These are phyloP conservation scores for Hondaea fermentalgiana DNA, from an alignment of 108 stramenopile genomes.

Conservation along the genomic window DNA sequence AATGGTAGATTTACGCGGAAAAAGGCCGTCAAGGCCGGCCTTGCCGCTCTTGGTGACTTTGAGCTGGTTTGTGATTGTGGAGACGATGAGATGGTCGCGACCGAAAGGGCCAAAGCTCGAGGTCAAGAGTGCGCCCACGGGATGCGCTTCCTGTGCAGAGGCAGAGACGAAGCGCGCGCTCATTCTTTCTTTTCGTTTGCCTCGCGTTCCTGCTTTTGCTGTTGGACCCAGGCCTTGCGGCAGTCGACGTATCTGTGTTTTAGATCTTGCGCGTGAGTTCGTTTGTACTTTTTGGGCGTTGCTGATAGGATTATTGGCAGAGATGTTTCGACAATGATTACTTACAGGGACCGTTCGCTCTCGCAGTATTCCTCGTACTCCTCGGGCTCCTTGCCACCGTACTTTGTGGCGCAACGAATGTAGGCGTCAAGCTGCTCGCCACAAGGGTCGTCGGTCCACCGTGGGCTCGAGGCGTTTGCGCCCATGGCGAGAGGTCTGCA, in stretches of 20 bases:
- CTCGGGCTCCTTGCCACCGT: neutral
- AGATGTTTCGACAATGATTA: too few species aligned
- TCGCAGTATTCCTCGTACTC: slow-evolving; percentile 16
- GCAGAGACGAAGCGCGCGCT: neutral
- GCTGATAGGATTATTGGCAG: too few species aligned
- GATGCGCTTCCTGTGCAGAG: neutral
- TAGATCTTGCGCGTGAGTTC: too few species aligned
- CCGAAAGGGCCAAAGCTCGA: neutral
- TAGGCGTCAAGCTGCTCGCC: neutral
- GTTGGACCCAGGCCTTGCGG: neutral
- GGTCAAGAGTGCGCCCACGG: neutral
- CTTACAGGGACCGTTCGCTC: neutral
- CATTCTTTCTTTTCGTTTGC: neutral
- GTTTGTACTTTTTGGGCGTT: too few species aligned
- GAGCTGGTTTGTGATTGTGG: neutral
- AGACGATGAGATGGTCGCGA: neutral
- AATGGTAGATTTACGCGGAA: neutral
- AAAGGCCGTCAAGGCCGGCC: neutral
- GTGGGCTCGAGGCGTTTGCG: neutral
- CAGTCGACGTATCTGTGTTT: neutral
- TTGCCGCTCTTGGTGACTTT: neutral
- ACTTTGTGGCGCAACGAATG: neutral
- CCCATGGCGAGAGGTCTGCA: neutral
- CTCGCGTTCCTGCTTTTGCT: neutral
- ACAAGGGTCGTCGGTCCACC: neutral